Conservation (phyloP, 176 grass and related monocot genomes). For the Poa annua region DNA sequence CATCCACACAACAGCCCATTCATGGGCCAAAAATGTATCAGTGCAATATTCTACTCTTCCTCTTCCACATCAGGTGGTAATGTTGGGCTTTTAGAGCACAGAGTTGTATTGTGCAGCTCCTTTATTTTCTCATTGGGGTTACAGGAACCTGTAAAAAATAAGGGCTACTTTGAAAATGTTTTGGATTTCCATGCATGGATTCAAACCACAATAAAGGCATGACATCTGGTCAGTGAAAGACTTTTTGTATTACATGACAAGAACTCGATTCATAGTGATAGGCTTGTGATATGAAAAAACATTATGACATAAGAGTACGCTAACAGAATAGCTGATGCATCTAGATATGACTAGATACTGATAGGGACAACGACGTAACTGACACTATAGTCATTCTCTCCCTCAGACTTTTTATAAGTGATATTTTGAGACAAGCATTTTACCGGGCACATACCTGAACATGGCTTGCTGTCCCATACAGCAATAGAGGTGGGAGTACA, state of each 20-base stretch:
- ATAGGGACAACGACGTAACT: not conserved
- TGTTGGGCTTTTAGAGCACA: constrained; percentile 86
- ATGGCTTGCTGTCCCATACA: constrained; percentile 91
- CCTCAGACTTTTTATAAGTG: not conserved
- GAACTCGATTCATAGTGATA: not conserved
- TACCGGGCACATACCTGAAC: constrained; percentile 62
- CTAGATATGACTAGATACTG: not conserved
- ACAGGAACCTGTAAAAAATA: constrained; percentile 65
- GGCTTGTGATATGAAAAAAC: not conserved
- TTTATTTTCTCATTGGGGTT: constrained; percentile 64
- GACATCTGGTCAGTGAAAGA: not conserved
- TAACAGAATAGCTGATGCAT: constrained; percentile 10
- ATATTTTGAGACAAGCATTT: not conserved
- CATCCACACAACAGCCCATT: not conserved
- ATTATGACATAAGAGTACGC: not conserved
- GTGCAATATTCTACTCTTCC: constrained; percentile 54
- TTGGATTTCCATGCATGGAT: not conserved
- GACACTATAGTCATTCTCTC: not conserved
- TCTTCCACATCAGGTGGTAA: constrained; percentile 75
- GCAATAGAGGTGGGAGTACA: constrained; percentile 82
- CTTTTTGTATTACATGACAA: not conserved
- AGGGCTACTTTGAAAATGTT: not conserved
- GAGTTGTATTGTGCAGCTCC: constrained; percentile 73
- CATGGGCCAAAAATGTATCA: not conserved
- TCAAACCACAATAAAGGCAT: not conserved